A percentile compares a stretch with the other conserved stretches of the same genome.
Conservation (phyloP, 352 stramenopile genomes). For the Globisporangium lucens region DNA sequence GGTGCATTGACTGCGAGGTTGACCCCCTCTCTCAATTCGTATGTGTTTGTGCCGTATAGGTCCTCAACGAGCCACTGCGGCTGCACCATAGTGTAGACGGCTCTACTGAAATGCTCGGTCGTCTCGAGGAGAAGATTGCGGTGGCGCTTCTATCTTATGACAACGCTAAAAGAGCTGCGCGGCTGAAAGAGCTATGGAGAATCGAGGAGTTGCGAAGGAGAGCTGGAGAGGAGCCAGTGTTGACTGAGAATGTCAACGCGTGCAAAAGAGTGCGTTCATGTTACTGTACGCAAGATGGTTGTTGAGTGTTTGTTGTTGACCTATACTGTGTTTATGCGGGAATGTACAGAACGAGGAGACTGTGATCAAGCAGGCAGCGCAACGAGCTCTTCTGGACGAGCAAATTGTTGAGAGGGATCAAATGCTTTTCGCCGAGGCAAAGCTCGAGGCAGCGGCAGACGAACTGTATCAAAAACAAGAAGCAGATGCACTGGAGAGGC, state of each 20-base stretch:
- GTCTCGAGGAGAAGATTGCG: constrained; percentile 8
- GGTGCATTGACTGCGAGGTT: not conserved
- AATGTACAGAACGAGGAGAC: constrained; percentile 2
- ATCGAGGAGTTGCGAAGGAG: not conserved
- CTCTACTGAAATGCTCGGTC: constrained; percentile 2
- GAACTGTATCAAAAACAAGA: constrained; percentile 7
- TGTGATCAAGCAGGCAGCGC: constrained; percentile 3
- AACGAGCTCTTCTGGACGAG: constrained; percentile 16
- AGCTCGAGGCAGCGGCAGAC: constrained; percentile 10
- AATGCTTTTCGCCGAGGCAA: constrained; percentile 4
- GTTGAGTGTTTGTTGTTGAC: not conserved
- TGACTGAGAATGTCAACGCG: not conserved
- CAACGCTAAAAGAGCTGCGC: not conserved
- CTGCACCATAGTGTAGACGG: not conserved
- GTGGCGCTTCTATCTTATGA: not conserved
- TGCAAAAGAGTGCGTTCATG: constrained; percentile 1
- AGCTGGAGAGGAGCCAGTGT: not conserved
- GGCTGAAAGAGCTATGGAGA: not conserved
- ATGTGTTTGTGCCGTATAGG: constrained; percentile 3
- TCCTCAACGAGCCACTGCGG: constrained; percentile 9
- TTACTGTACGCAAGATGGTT: not conserved
- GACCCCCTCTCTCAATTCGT: not conserved
- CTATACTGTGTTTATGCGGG: not conserved
- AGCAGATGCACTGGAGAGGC: not conserved
- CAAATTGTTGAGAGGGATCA: constrained; percentile 7